Conservation (phyloP, 805 yeast genomes). For the Ogataea thermomethanolica region DNA sequence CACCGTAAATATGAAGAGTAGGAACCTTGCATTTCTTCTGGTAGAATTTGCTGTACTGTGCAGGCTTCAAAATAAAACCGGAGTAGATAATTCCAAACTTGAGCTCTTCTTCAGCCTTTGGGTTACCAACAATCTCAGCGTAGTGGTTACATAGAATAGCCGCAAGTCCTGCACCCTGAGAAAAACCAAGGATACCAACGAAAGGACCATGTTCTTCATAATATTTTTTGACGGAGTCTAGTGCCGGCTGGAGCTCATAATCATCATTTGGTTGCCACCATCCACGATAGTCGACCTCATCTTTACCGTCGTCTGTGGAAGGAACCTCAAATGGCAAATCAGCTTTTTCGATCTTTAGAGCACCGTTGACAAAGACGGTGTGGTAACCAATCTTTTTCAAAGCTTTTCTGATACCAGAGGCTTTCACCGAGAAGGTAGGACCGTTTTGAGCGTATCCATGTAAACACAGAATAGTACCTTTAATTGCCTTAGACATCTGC, state of each 20-base stretch:
- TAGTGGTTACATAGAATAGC: conserved; percentile 64
- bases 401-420: conserved; percentile 82
- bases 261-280: conserved; percentile 67
- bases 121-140: conserved; percentile 45
- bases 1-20: conserved; percentile 80
- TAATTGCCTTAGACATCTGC: conserved; percentile 27
- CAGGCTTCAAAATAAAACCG: conserved; percentile 43
- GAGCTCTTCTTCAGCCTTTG: conserved; percentile 43
- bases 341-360: conserved; percentile 56
- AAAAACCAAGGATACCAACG: conserved; percentile 85
- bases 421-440: conserved; percentile 77
- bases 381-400: conserved; percentile 62
- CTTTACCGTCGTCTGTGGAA: conserved; percentile 18
- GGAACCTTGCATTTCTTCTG: conserved; percentile 30
- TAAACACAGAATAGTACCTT: conserved; percentile 66
- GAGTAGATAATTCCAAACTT: conserved; percentile 76
- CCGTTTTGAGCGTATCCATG: conserved; percentile 92
- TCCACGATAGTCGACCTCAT: conserved; percentile 39
- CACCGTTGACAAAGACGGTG: conserved; percentile 77
- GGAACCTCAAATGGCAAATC: conserved; percentile 69
- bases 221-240: conserved; percentile 48
- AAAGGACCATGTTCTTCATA: conserved; percentile 70
- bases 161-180: conserved; percentile 91
- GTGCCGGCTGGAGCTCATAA: conserved; percentile 37
- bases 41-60: conserved; percentile 29